Conservation (phyloP, 208 protist genomes). For the Histomonas meleagridis region DNA sequence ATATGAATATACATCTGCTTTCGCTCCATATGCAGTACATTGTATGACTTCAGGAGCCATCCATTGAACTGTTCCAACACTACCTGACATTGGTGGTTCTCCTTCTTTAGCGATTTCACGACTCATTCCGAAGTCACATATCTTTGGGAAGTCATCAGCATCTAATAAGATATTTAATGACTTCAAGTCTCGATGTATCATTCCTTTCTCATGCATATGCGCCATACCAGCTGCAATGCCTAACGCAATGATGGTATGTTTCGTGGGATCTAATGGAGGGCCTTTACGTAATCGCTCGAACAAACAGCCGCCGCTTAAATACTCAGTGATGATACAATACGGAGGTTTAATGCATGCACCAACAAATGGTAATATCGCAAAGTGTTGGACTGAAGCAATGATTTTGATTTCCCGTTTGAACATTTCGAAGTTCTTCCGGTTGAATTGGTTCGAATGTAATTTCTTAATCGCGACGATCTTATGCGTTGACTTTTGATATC, state of each 20-base stretch:
- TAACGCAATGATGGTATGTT: not conserved
- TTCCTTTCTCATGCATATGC: not conserved
- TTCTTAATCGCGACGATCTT: not conserved
- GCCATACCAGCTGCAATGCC: conserved; percentile 2
- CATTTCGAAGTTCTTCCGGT: not conserved
- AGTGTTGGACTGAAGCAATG: not conserved
- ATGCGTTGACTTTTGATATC: not conserved
- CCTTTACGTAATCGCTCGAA: not conserved
- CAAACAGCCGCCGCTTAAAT: not conserved
- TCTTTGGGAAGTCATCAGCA: conserved; percentile 24
- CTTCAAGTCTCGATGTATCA: not conserved
- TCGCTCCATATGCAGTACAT: not conserved
- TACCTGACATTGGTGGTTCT: not conserved
- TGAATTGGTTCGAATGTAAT: not conserved
- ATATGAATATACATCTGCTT: conserved; percentile 25
- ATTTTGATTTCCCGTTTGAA: not conserved
- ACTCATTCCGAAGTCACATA: conserved; percentile 21
- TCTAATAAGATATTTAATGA: not conserved
- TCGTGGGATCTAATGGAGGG: not conserved
- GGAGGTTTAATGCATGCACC: not conserved
- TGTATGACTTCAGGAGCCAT: conserved; percentile 33
- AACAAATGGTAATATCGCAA: not conserved
- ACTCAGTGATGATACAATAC: conserved; percentile 23
- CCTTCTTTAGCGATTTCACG: not conserved
- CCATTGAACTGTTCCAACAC: not conserved